phyloP scores from a whole-genome alignment of 106 monocot species.

The Dactylorhiza incarnata region DNA sequence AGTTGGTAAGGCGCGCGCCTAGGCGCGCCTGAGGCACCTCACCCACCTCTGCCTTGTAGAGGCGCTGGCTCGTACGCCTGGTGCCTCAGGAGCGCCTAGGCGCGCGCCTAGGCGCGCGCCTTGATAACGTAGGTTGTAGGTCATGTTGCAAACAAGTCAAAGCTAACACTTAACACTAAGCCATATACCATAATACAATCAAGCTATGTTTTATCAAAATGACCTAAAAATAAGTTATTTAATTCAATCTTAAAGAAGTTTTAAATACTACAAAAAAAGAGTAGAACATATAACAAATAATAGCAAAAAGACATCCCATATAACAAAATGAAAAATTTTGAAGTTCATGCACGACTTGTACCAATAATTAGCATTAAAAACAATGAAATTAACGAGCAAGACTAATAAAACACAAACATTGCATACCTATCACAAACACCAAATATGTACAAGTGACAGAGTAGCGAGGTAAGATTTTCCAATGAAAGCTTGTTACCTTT shows the following conservation, averaged over 20 bases:
- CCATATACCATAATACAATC: neutral
- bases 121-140: no score
- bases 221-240: neutral
- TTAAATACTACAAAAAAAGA: neutral
- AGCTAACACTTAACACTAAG: neutral
- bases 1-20: no score
- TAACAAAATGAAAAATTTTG: neutral
- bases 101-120: no score
- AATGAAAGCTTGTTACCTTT: conserved; percentile 80
- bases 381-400: neutral
- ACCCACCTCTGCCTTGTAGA: no score
- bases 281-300: neutral
- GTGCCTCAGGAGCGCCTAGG: no score
- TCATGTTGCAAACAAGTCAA: neutral
- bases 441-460: conserved; percentile 79
- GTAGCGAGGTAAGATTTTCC: conserved; percentile 63
- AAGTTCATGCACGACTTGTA: neutral
- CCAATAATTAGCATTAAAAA: neutral
- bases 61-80: no score
- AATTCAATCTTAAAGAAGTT: neutral
- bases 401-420: neutral
- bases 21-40: no score
- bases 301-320: neutral
- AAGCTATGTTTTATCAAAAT: neutral
- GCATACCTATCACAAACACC: conserved; percentile 77